Evolutionary conservation across 2,329 filamentous ascomycete species (phyloP).

Genomic region (Colletotrichum ledebouriae): DNA sequence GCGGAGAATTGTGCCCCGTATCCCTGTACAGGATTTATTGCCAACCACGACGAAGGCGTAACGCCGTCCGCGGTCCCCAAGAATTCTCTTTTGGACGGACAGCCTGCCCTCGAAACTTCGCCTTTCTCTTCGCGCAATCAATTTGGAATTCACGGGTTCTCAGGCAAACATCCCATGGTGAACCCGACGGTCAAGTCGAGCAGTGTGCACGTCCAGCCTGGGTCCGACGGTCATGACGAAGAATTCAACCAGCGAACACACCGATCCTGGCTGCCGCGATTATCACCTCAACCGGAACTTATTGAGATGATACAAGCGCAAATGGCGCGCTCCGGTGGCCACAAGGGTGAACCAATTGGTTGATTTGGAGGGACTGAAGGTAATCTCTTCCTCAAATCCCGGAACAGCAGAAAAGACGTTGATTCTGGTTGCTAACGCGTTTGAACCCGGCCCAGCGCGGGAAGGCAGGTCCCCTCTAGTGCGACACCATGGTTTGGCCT

Average conservation of each 20-base stretch:
- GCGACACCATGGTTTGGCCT: not conserved
- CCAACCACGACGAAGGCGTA: too few species aligned
- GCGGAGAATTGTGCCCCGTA: not conserved
- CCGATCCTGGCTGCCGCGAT: not conserved
- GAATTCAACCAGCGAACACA: not conserved
- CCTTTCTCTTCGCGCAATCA: not conserved
- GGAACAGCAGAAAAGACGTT: not conserved
- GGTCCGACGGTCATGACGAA: not conserved
- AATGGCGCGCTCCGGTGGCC: not conserved
- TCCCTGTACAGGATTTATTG: not conserved
- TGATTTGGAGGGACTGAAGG: not conserved
- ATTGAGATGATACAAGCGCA: not conserved
- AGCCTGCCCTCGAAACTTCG: not conserved
- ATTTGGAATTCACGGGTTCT: not conserved
- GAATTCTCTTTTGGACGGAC: too few species aligned
- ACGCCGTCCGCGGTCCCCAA: too few species aligned
- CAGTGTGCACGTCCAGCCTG: not conserved
- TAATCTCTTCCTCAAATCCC: not conserved
- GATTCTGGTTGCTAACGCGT: not conserved
- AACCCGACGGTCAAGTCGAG: not conserved
- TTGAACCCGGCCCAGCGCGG: too few species aligned
- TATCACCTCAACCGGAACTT: constrained; percentile 1
- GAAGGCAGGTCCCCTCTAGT: not conserved
- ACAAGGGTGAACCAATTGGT: not conserved
- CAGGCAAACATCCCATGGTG: not conserved